Percentiles rank a stretch among this genome's conserved stretches.
phyloP scores from a whole-genome alignment of 106 monocot genomes.

The Acorus gramineus region DNA sequence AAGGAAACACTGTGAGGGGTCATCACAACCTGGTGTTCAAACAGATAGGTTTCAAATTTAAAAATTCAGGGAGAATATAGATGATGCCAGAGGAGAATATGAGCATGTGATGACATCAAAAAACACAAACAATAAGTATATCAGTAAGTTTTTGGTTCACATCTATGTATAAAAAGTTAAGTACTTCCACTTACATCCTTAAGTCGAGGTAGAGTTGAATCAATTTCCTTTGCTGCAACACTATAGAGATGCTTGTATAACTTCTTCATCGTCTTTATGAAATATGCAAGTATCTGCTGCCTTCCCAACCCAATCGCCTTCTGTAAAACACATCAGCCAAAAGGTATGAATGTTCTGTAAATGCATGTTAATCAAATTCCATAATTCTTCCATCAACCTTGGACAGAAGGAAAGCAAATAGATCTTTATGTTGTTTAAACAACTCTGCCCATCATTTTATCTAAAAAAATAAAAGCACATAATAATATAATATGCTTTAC shows the following conservation, averaged over 20 bases:
- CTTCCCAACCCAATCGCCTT: conserved; percentile 60
- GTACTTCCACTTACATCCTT: conserved; percentile 40
- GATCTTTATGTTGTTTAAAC: neutral
- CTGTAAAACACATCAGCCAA: conserved; percentile 16
- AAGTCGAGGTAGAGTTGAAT: conserved; percentile 48
- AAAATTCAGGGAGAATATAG: neutral
- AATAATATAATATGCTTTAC: too few species aligned
- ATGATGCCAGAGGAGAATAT: neutral
- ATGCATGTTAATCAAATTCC: too few species aligned
- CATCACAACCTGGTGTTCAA: conserved; percentile 27
- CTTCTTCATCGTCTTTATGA: conserved; percentile 72
- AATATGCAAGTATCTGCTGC: conserved; percentile 55
- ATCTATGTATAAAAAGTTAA: neutral
- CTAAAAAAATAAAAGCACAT: too few species aligned
- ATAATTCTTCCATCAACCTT: neutral
- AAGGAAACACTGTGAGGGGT: conserved; percentile 53
- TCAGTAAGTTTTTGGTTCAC: too few species aligned
- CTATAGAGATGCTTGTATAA: conserved; percentile 58
- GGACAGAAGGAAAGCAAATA: conserved; percentile 5
- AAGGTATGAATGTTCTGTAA: too few species aligned
- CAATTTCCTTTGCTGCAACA: conserved; percentile 42
- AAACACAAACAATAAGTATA: neutral
- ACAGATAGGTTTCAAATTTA: too few species aligned
- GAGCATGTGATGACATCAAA: neutral
- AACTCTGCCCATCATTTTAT: too few species aligned